Percentiles rank a stretch among this genome's conserved stretches.
Conservation (phyloP, 2,329 filamentous ascomycete species). For the Colletotrichum agaves region DNA sequence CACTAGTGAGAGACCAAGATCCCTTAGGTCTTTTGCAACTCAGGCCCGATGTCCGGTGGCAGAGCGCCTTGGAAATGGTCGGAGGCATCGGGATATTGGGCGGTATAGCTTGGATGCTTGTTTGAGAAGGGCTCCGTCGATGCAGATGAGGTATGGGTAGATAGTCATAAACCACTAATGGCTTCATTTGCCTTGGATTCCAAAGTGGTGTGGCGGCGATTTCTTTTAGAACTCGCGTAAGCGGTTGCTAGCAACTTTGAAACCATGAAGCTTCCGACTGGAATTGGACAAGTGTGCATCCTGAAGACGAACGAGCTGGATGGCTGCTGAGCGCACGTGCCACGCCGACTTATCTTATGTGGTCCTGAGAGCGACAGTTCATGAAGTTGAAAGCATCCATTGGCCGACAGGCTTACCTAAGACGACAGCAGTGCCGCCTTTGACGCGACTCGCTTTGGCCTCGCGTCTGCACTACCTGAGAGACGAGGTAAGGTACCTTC, state of each 20-base stretch:
- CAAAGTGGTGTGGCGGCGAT: too few species aligned
- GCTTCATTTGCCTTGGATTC: neutral
- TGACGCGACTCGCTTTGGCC: conserved; percentile 3
- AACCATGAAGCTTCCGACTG: too few species aligned
- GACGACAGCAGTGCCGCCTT: neutral
- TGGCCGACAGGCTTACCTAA: neutral
- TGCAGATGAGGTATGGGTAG: neutral
- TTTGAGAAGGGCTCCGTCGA: neutral
- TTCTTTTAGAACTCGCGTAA: too few species aligned
- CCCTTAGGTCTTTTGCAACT: conserved; percentile 82
- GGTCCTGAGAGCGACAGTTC: too few species aligned
- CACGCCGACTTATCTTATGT: too few species aligned
- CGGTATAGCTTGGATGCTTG: conserved; percentile 72
- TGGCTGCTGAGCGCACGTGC: too few species aligned
- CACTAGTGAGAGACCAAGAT: conserved; percentile 69
- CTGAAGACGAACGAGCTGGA: too few species aligned
- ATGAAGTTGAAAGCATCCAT: too few species aligned
- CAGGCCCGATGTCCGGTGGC: conserved; percentile 71
- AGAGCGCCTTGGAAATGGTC: conserved; percentile 76
- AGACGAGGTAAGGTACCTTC: neutral
- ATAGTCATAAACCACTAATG: neutral
- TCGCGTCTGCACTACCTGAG: neutral
- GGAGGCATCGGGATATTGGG: conserved; percentile 80
- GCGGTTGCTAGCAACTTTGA: too few species aligned
- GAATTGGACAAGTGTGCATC: too few species aligned